Conservation (phyloP, 768 basidiomycete genomes). For the Scleroderma citrinum region DNA sequence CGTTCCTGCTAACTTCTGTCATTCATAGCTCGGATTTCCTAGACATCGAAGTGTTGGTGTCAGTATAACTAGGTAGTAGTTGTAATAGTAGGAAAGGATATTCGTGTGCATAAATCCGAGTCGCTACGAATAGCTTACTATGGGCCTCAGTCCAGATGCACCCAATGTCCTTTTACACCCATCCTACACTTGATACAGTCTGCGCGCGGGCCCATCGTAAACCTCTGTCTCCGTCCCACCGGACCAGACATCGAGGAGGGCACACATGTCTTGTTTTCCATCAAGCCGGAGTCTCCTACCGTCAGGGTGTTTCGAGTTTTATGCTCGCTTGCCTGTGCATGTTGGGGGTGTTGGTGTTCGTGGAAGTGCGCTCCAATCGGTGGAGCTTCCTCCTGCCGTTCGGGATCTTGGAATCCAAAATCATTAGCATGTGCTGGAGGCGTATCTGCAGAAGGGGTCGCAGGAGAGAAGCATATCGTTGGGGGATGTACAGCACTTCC, state of each 20-base stretch:
- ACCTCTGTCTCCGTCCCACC: slow-evolving; percentile 36
- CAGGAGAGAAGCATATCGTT: slow-evolving; percentile 24
- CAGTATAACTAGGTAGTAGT: too few relatives aligned
- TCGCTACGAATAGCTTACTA: too few relatives aligned
- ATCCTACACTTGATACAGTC: slow-evolving; percentile 63
- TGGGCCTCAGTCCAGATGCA: slow-evolving; percentile 56
- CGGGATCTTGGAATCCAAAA: neutral
- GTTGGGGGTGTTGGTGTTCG: neutral
- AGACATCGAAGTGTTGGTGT: too few relatives aligned
- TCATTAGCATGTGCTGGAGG: slow-evolving; percentile 8
- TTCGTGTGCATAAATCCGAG: too few relatives aligned
- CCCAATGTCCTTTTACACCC: slow-evolving; percentile 66
- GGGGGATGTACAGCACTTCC: slow-evolving; percentile 14
- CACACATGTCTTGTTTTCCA: neutral
- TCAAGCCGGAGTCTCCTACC: neutral
- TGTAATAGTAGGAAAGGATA: too few relatives aligned
- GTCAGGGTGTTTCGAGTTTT: neutral
- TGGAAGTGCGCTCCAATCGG: neutral
- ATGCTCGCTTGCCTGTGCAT: neutral
- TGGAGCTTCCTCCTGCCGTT: neutral
- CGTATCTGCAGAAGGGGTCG: slow-evolving; percentile 19
- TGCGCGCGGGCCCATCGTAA: slow-evolving; percentile 66
- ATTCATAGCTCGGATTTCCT: too few relatives aligned
- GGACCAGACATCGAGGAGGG: slow-evolving; percentile 9
- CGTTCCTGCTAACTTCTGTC: too few relatives aligned